Evolutionary conservation across 2,329 filamentous ascomycete genomes (phyloP).

Genomic region (Xylariaceae sp.): DNA sequence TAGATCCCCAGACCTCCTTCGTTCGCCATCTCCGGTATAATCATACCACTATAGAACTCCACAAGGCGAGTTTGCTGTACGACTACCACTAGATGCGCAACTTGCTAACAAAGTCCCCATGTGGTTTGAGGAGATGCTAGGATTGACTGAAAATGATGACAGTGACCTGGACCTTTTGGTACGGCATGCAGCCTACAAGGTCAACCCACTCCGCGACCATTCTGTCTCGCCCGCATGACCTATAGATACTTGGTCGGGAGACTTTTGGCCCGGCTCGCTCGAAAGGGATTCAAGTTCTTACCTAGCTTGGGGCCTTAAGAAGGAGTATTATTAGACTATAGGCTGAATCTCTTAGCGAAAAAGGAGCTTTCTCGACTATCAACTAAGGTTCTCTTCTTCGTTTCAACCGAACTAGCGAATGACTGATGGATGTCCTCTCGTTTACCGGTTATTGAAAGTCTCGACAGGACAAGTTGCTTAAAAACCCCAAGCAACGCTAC

Average conservation of each 20-base stretch:
- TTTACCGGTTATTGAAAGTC: constrained; percentile 22
- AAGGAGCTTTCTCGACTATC: too few relatives aligned
- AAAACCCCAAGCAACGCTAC: neutral
- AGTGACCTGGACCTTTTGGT: constrained; percentile 2
- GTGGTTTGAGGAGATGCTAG: neutral
- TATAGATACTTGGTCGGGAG: neutral
- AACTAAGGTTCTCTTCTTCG: too few relatives aligned
- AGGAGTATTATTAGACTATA: constrained; percentile 16
- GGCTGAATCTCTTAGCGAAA: constrained; percentile 16
- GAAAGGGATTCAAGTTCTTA: constrained; percentile 10
- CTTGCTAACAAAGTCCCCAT: neutral
- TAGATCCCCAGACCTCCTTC: neutral
- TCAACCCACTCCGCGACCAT: neutral
- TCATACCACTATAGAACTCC: constrained; percentile 4
- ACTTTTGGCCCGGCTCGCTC: neutral
- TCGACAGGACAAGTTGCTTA: neutral
- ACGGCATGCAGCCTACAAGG: neutral
- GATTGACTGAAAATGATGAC: neutral
- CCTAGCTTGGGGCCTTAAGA: neutral
- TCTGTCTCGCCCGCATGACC: neutral
- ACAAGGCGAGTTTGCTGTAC: neutral
- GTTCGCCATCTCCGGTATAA: constrained; percentile 24
- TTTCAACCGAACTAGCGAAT: neutral
- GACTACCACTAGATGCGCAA: too few relatives aligned
- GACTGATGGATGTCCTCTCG: constrained; percentile 6